Conservation (phyloP, 306 rosid genomes). For the Begonia loranthoides region DNA sequence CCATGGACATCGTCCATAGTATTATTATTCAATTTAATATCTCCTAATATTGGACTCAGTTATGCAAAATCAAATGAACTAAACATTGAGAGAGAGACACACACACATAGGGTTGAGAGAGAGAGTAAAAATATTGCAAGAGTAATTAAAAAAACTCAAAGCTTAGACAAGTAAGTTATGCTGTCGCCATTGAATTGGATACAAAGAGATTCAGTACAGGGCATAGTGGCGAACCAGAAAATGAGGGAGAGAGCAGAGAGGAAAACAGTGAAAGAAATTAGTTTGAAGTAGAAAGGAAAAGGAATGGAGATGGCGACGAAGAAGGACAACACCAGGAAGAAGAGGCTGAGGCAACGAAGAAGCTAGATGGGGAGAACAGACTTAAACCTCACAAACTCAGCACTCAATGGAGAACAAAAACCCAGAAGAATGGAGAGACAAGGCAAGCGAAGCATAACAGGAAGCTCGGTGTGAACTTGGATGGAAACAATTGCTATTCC, state of each 20-base stretch:
- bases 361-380: neutral
- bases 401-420: neutral
- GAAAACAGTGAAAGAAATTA: neutral
- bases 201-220: too few species aligned
- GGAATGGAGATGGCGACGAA: conserved; percentile 5
- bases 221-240: too few species aligned
- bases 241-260: conserved; percentile 6
- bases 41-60: too few species aligned
- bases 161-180: too few species aligned
- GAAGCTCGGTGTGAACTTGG: neutral
- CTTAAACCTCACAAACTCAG: neutral
- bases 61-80: too few species aligned
- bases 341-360: neutral
- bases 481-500: conserved; percentile 1
- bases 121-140: too few species aligned
- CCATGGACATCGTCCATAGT: too few species aligned
- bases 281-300: neutral
- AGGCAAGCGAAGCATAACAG: neutral
- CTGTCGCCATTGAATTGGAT: too few species aligned
- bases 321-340: neutral
- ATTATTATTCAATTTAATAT: too few species aligned
- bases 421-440: neutral
- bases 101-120: too few species aligned
- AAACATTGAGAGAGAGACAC: too few species aligned
- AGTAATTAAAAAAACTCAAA: too few species aligned